Percentiles rank a stretch among this genome's conserved stretches.
Evolutionary conservation across 257 asterid genomes (phyloP).

Genomic region (Echium plantagineum): DNA sequence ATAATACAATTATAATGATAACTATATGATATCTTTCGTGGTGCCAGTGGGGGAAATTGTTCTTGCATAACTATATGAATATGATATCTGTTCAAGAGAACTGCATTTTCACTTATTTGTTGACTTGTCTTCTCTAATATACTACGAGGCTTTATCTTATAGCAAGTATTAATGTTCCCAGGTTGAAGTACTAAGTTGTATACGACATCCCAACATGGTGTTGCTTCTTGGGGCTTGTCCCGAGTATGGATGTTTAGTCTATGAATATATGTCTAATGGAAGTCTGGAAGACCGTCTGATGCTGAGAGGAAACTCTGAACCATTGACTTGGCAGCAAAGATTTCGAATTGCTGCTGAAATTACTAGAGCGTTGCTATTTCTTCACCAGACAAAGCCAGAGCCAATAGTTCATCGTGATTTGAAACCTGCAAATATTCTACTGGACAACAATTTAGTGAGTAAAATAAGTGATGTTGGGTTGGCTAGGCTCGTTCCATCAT

Average conservation of each 20-base stretch:
- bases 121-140: neutral
- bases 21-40: too few species aligned
- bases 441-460: neutral
- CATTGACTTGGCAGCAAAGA: neutral
- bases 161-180: neutral
- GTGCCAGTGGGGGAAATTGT: too few species aligned
- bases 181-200: neutral
- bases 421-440: neutral
- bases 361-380: neutral
- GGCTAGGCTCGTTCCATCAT: neutral
- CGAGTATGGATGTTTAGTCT: neutral
- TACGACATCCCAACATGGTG: neutral
- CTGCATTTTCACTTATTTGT: neutral
- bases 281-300: neutral
- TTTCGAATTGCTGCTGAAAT: neutral
- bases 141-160: neutral
- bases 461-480: neutral
- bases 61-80: too few species aligned
- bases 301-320: neutral
- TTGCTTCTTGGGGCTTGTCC: neutral
- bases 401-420: neutral
- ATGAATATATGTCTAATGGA: neutral
- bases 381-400: neutral
- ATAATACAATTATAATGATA: too few species aligned
- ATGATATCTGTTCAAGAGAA: neutral